Conservation (phyloP, 306 rosid species). For the Oxytropis ochrocephala region DNA sequence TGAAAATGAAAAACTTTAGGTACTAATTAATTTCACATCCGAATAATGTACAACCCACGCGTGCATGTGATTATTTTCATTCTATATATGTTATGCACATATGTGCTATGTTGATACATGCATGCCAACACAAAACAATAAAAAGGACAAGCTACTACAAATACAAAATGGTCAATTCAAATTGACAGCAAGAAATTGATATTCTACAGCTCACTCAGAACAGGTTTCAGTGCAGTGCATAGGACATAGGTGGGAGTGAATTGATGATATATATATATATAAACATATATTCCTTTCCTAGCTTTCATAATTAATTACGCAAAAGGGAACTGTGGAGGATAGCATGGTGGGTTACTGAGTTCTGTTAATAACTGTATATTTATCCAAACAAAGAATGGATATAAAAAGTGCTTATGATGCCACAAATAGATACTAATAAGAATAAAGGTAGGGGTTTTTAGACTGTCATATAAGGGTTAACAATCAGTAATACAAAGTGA, state of each 20-base stretch:
- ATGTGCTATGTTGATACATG: neutral
- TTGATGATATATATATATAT: neutral
- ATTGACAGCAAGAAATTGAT: constrained; percentile 18
- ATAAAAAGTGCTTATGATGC: constrained; percentile 25
- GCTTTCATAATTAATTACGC: constrained; percentile 10
- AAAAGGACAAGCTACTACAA: neutral
- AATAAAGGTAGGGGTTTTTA: constrained; percentile 20
- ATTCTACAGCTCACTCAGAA: constrained; percentile 13
- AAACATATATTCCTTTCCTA: neutral
- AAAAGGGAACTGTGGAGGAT: constrained; percentile 11
- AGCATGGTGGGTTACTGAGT: constrained; percentile 29
- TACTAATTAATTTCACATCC: neutral
- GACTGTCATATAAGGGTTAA: constrained; percentile 23
- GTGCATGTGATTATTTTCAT: neutral
- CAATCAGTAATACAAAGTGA: constrained; percentile 28
- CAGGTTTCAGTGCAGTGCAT: constrained; percentile 1
- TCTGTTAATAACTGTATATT: constrained; percentile 23
- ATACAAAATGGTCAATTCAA: constrained; percentile 4
- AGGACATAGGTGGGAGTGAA: neutral
- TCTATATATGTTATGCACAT: neutral
- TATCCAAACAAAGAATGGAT: constrained; percentile 36
- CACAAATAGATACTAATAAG: constrained; percentile 32
- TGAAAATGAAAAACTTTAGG: neutral
- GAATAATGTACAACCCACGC: neutral
- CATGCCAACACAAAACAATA: neutral